Evolutionary conservation across 202 grass and related monocot genomes (phyloP).

Genomic region (Miscanthus sacchariflorus): DNA sequence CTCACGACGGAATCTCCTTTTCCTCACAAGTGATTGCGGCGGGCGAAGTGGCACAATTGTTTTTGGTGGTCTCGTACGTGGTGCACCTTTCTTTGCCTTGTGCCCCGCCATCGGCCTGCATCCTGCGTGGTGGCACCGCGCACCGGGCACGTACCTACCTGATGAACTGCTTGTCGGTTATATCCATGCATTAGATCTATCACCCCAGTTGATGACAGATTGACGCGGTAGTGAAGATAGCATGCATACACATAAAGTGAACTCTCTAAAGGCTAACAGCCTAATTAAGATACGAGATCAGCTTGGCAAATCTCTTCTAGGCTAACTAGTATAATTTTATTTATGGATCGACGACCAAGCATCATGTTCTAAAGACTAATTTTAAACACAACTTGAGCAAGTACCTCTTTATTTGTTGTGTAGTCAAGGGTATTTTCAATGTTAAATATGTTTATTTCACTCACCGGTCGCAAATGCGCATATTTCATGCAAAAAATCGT

Average conservation of each 20-base stretch:
- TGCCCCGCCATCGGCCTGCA: background rate
- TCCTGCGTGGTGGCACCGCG: background rate
- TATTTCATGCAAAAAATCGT: no score
- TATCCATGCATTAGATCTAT: background rate
- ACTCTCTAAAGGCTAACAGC: conserved; percentile 1
- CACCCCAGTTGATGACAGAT: background rate
- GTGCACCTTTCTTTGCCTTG: background rate
- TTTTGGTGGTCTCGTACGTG: background rate
- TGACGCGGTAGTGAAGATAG: background rate
- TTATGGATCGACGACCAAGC: background rate
- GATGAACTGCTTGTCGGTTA: background rate
- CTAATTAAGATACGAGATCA: background rate
- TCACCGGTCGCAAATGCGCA: no score
- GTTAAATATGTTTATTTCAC: no score
- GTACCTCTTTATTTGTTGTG: no score
- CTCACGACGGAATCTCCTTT: conserved; percentile 2
- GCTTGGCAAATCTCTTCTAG: background rate
- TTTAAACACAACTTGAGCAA: no score
- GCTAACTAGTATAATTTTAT: background rate
- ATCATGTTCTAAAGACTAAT: background rate
- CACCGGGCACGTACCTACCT: background rate
- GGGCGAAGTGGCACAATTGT: background rate
- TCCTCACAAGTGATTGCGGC: background rate
- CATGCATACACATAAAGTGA: background rate
- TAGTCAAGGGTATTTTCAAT: no score